Conservation (phyloP, 495 filamentous ascomycete genomes). For the Friedmanniomyces simplex region DNA sequence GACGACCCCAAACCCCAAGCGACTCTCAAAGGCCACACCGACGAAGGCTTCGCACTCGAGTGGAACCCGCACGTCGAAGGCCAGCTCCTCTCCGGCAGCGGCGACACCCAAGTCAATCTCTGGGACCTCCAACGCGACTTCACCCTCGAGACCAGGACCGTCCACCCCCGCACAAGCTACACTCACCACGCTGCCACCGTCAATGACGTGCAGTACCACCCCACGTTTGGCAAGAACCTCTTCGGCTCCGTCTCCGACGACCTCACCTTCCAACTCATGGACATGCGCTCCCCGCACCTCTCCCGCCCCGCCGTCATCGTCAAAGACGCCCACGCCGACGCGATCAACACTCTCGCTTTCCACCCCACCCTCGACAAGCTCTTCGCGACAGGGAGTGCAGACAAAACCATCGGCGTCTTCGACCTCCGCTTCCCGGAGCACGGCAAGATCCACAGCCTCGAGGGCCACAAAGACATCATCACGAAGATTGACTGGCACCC, state of each 20-base stretch:
- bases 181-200: constrained; percentile 84
- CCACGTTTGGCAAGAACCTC: constrained; percentile 56
- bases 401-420: constrained; percentile 92
- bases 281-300: constrained; percentile 55
- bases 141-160: constrained; percentile 38
- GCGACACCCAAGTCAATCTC: constrained; percentile 80
- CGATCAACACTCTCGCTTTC: constrained; percentile 89
- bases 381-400: constrained; percentile 83
- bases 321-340: constrained; percentile 61
- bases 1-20: constrained; percentile 62
- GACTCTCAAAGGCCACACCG: constrained; percentile 72
- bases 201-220: constrained; percentile 94
- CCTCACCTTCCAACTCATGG: constrained; percentile 81
- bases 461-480: constrained; percentile 78
- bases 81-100: constrained; percentile 75
- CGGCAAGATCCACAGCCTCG: constrained; percentile 68
- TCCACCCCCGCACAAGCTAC: constrained; percentile 62
- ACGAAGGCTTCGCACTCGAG: constrained; percentile 87
- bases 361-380: constrained; percentile 80
- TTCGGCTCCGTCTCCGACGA: constrained; percentile 95
- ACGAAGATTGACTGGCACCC: constrained; percentile 93
- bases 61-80: constrained; percentile 84
- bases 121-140: constrained; percentile 51
- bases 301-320: constrained; percentile 53
- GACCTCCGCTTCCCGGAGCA: constrained; percentile 68